Evolutionary conservation across 345 rosid genomes (phyloP), one percentile per base, ranked within the genome.

Genomic region (Eutrema yunnanense): DNA sequence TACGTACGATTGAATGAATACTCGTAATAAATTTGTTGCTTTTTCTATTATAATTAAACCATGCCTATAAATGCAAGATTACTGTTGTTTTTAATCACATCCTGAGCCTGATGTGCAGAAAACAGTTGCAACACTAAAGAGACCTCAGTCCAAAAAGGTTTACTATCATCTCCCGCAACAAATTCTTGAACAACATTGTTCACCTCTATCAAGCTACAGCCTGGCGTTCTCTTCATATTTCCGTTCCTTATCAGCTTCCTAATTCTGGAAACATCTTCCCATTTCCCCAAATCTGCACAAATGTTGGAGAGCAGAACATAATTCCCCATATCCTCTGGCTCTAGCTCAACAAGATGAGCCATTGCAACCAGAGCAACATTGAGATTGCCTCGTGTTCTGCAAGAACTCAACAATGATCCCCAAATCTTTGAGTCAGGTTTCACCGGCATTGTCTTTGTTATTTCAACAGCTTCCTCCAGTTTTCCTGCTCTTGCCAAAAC

Each of bases 291-390:
- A 58, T 81, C 85, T 3, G 90, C 90, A 67, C 80, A 86, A n/a
- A 86, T 83, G 44, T 88, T 88, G 3, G 82, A 78, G 32, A 86
- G 86, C 84, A 86, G 50, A 10, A 86, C 84, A 33, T 75, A 82
- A 56, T 88, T 83, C 9, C 94, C 87, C 52, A 83, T 49, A 40
- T 78, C 88, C n/a, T 73, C 83, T 1, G 89, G 85, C 74, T 86
- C 95, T 30, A 88, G 80, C 78, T 74, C 76, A 11, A 71, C 66
- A 30, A 84, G 83, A 41, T 80, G 82, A 67, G 82, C 75, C 82
- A 86, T 77, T 36, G 85, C 91, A 48, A 77, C 30, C 51, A 81
- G 71, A 8, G 88, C 87, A 30, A 79, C 44, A 34, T 62, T 79
- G 8, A 81, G 72, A 73, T 84, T 77, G 22, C 80, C 56, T 19